These are phyloP conservation scores for Coccomyxa sp. DNA, from an alignment of 139 green algal genomes.

Conservation along the genomic window DNA sequence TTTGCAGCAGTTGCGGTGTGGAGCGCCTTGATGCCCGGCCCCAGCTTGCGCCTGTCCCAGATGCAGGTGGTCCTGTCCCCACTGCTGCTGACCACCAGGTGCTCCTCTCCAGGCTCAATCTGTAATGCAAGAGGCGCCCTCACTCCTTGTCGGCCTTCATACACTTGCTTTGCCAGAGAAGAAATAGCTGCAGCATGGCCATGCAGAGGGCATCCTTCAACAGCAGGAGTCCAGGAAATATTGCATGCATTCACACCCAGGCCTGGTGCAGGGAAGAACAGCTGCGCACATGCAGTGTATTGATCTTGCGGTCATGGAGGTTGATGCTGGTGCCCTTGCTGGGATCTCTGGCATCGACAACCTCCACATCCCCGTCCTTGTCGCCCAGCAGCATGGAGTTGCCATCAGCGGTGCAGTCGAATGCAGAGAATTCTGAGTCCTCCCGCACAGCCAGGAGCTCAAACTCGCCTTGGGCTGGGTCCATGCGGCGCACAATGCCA, in stretches of 20 bases:
- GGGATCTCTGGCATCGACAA: constrained; percentile 18
- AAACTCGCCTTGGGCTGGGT: constrained; percentile 29
- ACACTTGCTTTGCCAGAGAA: too few relatives aligned
- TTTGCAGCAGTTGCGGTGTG: constrained; percentile 29
- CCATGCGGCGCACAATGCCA: constrained; percentile 54
- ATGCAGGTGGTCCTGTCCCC: constrained; percentile 61
- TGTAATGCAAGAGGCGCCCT: constrained; percentile 1
- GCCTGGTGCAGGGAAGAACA: not conserved
- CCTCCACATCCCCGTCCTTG: constrained; percentile 25
- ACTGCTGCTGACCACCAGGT: constrained; percentile 56
- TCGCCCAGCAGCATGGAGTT: constrained; percentile 25
- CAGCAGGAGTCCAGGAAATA: too few relatives aligned
- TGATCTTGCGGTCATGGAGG: constrained; percentile 58
- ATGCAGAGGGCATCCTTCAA: too few relatives aligned
- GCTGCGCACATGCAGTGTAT: constrained; percentile 38
- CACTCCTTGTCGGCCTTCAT: not conserved
- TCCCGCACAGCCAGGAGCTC: constrained; percentile 19
- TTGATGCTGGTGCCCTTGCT: constrained; percentile 2
- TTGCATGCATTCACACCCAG: too few relatives aligned
- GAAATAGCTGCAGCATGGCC: too few relatives aligned
- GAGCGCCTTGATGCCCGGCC: constrained; percentile 30
- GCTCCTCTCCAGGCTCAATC: constrained; percentile 26
- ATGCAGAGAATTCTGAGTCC: constrained; percentile 44
- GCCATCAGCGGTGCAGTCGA: constrained; percentile 36
- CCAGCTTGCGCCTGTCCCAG: constrained; percentile 57